A percentile compares a stretch with the other conserved stretches of the same genome.
Conservation (phyloP, 768 basidiomycete species). For the Suillus cothurnatus region DNA sequence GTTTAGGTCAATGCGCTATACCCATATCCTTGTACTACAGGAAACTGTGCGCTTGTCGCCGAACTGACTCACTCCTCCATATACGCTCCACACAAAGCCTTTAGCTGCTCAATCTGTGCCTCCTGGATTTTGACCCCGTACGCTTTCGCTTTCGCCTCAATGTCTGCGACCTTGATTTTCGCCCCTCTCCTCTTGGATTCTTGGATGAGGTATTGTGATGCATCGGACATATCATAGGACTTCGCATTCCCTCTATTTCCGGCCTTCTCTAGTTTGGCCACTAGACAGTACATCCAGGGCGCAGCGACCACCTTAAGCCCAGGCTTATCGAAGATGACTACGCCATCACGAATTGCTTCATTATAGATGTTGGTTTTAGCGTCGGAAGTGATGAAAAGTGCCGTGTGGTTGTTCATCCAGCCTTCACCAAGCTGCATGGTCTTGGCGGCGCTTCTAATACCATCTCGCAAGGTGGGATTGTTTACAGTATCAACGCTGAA, state of each 20-base stretch:
- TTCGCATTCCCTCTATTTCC: slow-evolving; percentile 8
- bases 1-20: background rate
- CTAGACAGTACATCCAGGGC: slow-evolving; percentile 17
- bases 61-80: background rate
- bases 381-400: background rate
- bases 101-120: background rate
- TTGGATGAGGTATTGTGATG: slow-evolving; percentile 13
- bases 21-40: background rate
- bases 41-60: background rate
- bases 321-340: slow-evolving; percentile 14
- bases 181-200: background rate
- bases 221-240: slow-evolving; percentile 18
- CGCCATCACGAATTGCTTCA: slow-evolving; percentile 14
- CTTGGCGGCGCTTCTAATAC: background rate
- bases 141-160: background rate
- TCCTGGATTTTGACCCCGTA: background rate
- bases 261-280: slow-evolving; percentile 15
- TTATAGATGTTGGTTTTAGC: slow-evolving; percentile 7
- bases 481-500: background rate
- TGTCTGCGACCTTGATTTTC: background rate
- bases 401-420: background rate
- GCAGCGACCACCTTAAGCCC: slow-evolving; percentile 18
- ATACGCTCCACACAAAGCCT: background rate
- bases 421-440: background rate
- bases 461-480: background rate